A percentile compares a stretch with the other conserved stretches of the same genome.
Evolutionary conservation across 305 asterid genomes (phyloP).

Genomic region (Striga hermonthica): DNA sequence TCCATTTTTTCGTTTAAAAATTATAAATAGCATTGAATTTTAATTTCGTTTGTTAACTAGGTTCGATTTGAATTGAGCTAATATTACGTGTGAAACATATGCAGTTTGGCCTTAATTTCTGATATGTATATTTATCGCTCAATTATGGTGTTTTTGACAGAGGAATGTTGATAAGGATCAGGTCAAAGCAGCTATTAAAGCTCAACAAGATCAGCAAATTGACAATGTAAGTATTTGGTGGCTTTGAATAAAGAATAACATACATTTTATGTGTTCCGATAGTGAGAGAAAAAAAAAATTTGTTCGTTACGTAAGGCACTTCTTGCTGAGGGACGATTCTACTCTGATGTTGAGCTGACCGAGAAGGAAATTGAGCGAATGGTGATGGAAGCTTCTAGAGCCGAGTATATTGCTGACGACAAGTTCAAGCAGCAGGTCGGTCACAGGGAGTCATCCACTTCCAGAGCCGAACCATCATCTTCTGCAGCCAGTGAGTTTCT

Average conservation of each 20-base stretch:
- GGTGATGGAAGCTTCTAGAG: conserved; percentile 98
- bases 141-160: conserved; percentile 41
- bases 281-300: conserved; percentile 2
- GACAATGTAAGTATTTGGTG: conserved; percentile 53
- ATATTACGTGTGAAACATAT: too few relatives aligned
- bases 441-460: conserved; percentile 72
- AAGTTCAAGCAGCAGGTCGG: conserved; percentile 61
- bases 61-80: too few relatives aligned
- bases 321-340: conserved; percentile 94
- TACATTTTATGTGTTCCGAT: background rate
- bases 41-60: too few relatives aligned
- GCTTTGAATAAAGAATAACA: conserved; percentile 1
- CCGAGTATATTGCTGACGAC: conserved; percentile 72
- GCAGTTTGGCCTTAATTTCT: too few relatives aligned
- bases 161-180: conserved; percentile 71
- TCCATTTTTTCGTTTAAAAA: too few relatives aligned
- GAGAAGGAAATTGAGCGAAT: conserved; percentile 95
- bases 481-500: conserved; percentile 84
- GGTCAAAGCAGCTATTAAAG: conserved; percentile 95
- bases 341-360: conserved; percentile 95
- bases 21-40: too few relatives aligned
- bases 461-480: conserved; percentile 93
- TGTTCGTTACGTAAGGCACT: conserved; percentile 60
- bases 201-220: conserved; percentile 99
- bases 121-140: too few relatives aligned